A percentile compares a stretch with the other conserved stretches of the same genome.
phyloP scores from a whole-genome alignment of 495 filamentous ascomycete genomes.

The Lasiosphaeria ovina region DNA sequence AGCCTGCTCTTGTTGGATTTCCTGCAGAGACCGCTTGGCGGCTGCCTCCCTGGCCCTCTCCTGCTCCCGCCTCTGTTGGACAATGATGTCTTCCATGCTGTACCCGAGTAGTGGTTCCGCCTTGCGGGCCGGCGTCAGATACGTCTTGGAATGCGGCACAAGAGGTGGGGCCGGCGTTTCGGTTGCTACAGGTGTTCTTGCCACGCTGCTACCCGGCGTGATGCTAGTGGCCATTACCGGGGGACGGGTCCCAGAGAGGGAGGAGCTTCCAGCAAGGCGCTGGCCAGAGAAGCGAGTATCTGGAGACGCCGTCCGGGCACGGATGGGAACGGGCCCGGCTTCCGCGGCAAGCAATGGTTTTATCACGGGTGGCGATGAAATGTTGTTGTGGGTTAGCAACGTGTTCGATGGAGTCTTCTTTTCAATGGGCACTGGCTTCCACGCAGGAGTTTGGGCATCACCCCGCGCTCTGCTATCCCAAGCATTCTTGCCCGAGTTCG shows the following conservation, averaged over 20 bases:
- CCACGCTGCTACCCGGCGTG: slow-evolving; percentile 13
- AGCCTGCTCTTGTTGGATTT: slow-evolving; percentile 94
- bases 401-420: slow-evolving; percentile 31
- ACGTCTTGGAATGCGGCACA: slow-evolving; percentile 51
- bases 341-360: slow-evolving; percentile 41
- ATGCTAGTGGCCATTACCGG: slow-evolving; percentile 9
- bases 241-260: slow-evolving; percentile 3
- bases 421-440: slow-evolving; percentile 58
- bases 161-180: slow-evolving; percentile 23
- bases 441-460: slow-evolving; percentile 51
- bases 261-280: slow-evolving; percentile 25
- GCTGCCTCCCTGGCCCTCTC: slow-evolving; percentile 76
- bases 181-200: slow-evolving; percentile 4
- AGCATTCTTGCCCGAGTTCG: slow-evolving; percentile 27
- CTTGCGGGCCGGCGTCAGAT: slow-evolving; percentile 42
- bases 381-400: slow-evolving; percentile 38
- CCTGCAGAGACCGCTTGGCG: slow-evolving; percentile 80
- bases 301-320: slow-evolving; percentile 50
- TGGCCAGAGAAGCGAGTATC: slow-evolving; percentile 57
- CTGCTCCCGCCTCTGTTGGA: slow-evolving; percentile 82
- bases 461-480: slow-evolving; percentile 29
- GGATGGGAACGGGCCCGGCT: slow-evolving; percentile 31
- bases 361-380: slow-evolving; percentile 44
- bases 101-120: slow-evolving; percentile 61
- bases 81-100: slow-evolving; percentile 84